Evolutionary conservation across 768 basidiomycete genomes (phyloP), one percentile per base, ranked within the genome.

Genomic region (Daedalea quercina): DNA sequence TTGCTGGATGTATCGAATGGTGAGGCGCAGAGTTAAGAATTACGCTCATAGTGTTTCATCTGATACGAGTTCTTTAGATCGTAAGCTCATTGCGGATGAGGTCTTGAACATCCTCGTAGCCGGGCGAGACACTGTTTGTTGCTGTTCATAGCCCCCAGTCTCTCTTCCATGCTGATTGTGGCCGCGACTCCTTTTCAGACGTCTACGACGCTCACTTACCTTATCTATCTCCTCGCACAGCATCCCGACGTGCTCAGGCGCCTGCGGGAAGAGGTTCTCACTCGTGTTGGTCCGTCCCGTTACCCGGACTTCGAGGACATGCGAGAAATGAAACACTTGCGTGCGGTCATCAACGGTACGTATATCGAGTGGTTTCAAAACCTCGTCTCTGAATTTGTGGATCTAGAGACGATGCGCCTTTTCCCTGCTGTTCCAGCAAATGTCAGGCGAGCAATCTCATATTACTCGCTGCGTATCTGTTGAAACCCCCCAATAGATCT

Each of bases 51-150:
- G 67, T 25, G 12, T 12, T 33, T 4, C 15, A 7, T 31, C 42
- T 41, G 17, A 13, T 37, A 26, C 19, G 1, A 13, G 26, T 34
- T 6, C 20, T 11, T 0, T 44, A 71, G 70, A 71, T 52, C 62
- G 55, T 15, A 56, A 56, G 13, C 53, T 70, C 12, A 53, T 71
- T 3, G 63, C 62, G 23, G 70, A 71, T 49, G 69, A 70, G 54
- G 63, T 58, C 0, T 48, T 69, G 31, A 71, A 70, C 50, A 70
- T 71, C 42, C 52, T 70, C 52, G 52, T 71, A n/a, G 70, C 70
- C 2, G 69, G 69, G 7, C 61, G 69, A 11, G 70, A 71, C 48
- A 67, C 69, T 1, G 67, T 65, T 31, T 20, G 13, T 23, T 44
- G 20, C 20, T 47, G 6, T 11, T 28, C 28, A 25, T 26, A 15